Evolutionary conservation across 495 filamentous ascomycete species (phyloP), one percentile per base, ranked within the genome.

Genomic region (Chlorociboria aeruginascens): DNA sequence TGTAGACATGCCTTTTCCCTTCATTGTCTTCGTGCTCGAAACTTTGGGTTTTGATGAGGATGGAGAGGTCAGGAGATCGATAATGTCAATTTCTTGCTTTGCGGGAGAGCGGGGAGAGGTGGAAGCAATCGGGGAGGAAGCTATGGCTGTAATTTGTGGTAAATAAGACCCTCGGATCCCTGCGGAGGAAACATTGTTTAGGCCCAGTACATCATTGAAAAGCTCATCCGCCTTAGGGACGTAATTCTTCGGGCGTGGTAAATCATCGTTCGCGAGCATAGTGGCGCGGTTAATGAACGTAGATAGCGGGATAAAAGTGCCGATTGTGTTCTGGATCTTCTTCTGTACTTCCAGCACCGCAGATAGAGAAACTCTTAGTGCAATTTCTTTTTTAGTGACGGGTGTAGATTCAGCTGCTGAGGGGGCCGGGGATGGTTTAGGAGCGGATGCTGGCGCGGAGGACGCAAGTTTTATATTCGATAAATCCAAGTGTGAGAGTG

Each of bases 401-500:
- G 11, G 13, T 13, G 38, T 13, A 16, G 38, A n/a, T 13, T 29
- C 29, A 17, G 72, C 59, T 48, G 73, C 63, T 41, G 61, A 54
- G 16, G 59, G 57, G 14, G 63, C 61, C 25, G 64, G 55, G n/a
- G 66, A 60, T 13, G 69, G 63, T 33, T 63, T 59, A 32, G 54
- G 50, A 1, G 53, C 40, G 32, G 71, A 70, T 38, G 66, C 64
- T 35, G 57, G 53, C 42, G 45, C 50, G 49, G 71, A 70, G n/a
- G 74, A 66, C 14, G 82, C 79, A 49, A 88, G 69, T 72, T 95
- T 93, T 70, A 96, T 88, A 66, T 96, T 94, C 68, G 84, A 92
- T 46, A 97, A 76, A 63, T 97, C 93, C 25, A 98, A 75, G 62
- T 94, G 86, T 34, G 69, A 65, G 31, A 89, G 78, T 61, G 92